Base-by-base conservation (phyloP, 805 yeast genomes). In the Sugiyamaella lignohabitans region DNA sequence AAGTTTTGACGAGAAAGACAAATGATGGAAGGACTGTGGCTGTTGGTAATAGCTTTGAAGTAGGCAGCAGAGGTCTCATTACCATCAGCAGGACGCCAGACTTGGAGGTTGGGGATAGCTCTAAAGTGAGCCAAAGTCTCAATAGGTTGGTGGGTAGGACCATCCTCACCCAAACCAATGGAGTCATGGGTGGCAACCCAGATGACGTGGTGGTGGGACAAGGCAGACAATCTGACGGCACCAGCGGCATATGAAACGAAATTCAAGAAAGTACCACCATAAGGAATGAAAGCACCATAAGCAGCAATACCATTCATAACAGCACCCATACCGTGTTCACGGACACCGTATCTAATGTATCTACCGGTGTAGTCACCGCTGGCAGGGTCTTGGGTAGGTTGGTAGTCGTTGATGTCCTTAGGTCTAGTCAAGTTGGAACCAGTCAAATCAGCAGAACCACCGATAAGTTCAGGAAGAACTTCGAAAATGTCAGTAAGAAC, bases 261-360 rank as follows among this genome's bases (percentile, higher is more conserved):
- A 81, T 93, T 91, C 70, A 91, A 77, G 88, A 91, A 91, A 64
- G 98, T 91, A 72, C 96, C 98, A 69, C 96, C 96, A 74, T 82
- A 89, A 59, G 88, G 82, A 70, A 82, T 84, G 77, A 75, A 80
- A 74, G 86, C 87, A 55, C 82, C 82, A 64, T 72, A 91, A 47
- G 96, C 97, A 50, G 93, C 76, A 60, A 91, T 84, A 83, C 98
- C 98, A 73, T 93, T 91, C 80, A 89, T 78, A 68, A 89, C 84
- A 56, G 97, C 96, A 73, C 96, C 96, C 97, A 91, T 88, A 69
- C 87, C 97, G 72, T 93, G 98, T 77, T 91, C 98, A 73, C 98
- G 84, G 56, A 91, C 96, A 82, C 98, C 98, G 69, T 83, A 91
- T 74, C 97, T 84, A 70, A 91, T 76, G 75, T 91, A 91, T 67